Conservation (phyloP, 306 rosid genomes). For the Prinsepia uniflora region DNA sequence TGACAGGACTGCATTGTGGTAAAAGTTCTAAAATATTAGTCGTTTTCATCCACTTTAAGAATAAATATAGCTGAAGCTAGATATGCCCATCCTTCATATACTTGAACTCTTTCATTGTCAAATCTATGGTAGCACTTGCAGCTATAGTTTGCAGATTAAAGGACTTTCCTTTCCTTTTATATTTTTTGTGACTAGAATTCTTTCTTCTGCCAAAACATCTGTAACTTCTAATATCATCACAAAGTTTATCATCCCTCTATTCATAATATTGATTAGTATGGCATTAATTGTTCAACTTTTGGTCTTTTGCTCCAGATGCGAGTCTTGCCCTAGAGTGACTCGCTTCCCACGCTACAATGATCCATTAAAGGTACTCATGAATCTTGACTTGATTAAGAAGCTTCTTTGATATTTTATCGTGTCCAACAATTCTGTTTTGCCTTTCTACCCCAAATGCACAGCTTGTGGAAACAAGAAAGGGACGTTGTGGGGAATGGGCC, state of each 20-base stretch:
- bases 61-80: not conserved
- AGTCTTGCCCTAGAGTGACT: slow-evolving; percentile 43
- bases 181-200: not conserved
- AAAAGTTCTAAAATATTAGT: no score
- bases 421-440: slow-evolving; percentile 11
- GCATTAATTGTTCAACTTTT: not conserved
- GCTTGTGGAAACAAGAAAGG: slow-evolving; percentile 91
- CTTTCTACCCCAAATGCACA: slow-evolving; percentile 35
- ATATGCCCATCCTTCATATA: not conserved
- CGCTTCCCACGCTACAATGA: slow-evolving; percentile 93
- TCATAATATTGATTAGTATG: not conserved
- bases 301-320: slow-evolving; percentile 48
- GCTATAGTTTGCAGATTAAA: slow-evolving; percentile 1
- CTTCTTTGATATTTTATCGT: slow-evolving; percentile 19
- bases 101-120: not conserved
- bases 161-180: not conserved
- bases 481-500: slow-evolving; percentile 99
- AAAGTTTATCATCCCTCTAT: not conserved
- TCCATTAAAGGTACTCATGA: slow-evolving; percentile 63
- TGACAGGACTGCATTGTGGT: no score
- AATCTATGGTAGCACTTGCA: not conserved
- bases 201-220: not conserved
- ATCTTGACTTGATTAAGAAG: not conserved
- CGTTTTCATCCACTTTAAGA: not conserved
- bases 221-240: not conserved